Evolutionary conservation across 768 basidiomycete species (phyloP).

Genomic region (Rhodotorula graminis): DNA sequence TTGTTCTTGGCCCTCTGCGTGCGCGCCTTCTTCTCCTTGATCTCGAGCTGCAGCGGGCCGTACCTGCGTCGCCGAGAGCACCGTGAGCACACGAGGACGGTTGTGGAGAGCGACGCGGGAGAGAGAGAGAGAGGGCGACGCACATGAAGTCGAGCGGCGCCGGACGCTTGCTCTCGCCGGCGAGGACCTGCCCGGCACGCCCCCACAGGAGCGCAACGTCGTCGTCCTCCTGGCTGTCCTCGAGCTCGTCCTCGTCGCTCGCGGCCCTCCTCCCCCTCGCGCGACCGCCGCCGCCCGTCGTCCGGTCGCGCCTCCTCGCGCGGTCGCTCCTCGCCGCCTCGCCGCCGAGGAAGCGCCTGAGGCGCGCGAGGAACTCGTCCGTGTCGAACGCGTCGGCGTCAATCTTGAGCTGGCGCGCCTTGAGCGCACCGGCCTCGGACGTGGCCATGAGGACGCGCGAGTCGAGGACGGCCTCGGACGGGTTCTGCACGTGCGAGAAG

Average conservation of each 20-base stretch:
- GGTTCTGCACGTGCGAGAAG: slow-evolving; percentile 60
- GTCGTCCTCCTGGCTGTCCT: slow-evolving; percentile 24
- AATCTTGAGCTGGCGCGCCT: slow-evolving; percentile 86
- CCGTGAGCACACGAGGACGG: too few species aligned
- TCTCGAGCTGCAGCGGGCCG: slow-evolving; percentile 77
- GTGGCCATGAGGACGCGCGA: slow-evolving; percentile 72
- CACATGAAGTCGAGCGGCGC: slow-evolving; percentile 86
- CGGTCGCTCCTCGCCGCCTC: slow-evolving; percentile 45
- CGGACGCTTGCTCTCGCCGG: slow-evolving; percentile 72
- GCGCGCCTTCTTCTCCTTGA: slow-evolving; percentile 38
- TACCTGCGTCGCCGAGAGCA: slow-evolving; percentile 59
- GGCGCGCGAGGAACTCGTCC: slow-evolving; percentile 73
- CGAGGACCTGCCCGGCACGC: slow-evolving; percentile 73
- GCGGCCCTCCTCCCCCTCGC: slow-evolving; percentile 8
- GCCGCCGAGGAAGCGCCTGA: slow-evolving; percentile 57
- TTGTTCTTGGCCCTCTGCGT: slow-evolving; percentile 56
- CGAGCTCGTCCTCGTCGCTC: slow-evolving; percentile 49
- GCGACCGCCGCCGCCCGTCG: background rate
- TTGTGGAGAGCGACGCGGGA: too few species aligned
- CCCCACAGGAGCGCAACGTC: slow-evolving; percentile 57
- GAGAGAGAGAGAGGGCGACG: slow-evolving; percentile 37
- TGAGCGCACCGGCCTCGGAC: slow-evolving; percentile 71
- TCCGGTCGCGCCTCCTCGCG: slow-evolving; percentile 51
- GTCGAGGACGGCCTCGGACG: slow-evolving; percentile 85
- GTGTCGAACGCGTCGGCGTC: slow-evolving; percentile 83